A percentile compares a stretch with the other conserved stretches of the same genome.
phyloP scores from a whole-genome alignment of 1,284 basidiomycete species.

The Puccinia triticina region DNA sequence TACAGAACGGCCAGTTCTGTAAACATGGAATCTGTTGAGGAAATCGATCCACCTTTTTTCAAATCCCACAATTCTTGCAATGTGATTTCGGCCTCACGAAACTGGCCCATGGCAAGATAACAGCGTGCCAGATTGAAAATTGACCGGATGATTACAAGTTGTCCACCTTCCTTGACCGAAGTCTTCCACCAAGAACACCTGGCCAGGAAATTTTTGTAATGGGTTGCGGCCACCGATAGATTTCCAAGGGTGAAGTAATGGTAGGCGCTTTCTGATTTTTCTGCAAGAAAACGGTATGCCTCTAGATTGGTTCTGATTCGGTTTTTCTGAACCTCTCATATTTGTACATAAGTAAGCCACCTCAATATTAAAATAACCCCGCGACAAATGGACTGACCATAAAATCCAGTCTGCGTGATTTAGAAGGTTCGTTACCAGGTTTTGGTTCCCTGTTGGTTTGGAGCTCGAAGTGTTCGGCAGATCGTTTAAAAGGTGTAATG shows the following conservation, averaged over 20 bases:
- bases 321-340: background rate
- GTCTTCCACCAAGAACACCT: background rate
- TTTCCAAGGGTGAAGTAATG: background rate
- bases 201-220: background rate
- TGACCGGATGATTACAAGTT: background rate
- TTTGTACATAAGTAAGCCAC: background rate
- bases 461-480: background rate
- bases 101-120: background rate
- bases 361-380: background rate
- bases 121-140: background rate
- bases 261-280: background rate
- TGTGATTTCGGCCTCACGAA: background rate
- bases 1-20: background rate
- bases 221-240: background rate
- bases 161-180: background rate
- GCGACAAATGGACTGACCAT: background rate
- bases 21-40: no score
- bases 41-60: background rate
- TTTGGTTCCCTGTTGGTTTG: no score
- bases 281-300: background rate
- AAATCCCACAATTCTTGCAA: background rate
- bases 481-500: background rate
- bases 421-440: background rate
- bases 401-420: background rate
- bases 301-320: background rate